Conservation (phyloP, 1,284 basidiomycete species). For the Naganishia albida region DNA sequence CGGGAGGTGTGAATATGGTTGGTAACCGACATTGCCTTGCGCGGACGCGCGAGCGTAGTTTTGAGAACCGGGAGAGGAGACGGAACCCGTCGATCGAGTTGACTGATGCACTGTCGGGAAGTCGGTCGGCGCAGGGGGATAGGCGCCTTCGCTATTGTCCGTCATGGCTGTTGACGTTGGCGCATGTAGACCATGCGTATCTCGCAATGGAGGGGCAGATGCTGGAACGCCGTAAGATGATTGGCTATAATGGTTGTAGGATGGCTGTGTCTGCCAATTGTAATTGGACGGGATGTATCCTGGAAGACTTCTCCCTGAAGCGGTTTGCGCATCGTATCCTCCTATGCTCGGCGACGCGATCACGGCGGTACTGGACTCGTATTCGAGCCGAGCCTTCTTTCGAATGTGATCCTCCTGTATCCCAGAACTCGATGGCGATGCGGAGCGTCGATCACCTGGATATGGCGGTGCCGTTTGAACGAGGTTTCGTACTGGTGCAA, state of each 20-base stretch:
- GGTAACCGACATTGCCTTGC: slow-evolving; percentile 3
- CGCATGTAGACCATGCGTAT: neutral
- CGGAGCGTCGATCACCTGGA: slow-evolving; percentile 2
- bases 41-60: neutral
- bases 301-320: neutral
- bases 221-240: slow-evolving; percentile 12
- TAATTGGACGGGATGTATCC: slow-evolving; percentile 3
- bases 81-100: slow-evolving; percentile 7
- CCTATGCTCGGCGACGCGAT: slow-evolving; percentile 7
- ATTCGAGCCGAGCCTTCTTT: slow-evolving; percentile 15
- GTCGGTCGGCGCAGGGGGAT: neutral
- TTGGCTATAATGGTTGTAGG: slow-evolving; percentile 12
- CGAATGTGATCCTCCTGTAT: slow-evolving; percentile 15
- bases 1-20: neutral
- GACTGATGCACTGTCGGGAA: slow-evolving; percentile 12
- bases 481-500: slow-evolving; percentile 11
- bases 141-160: slow-evolving; percentile 5
- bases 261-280: slow-evolving; percentile 2
- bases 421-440: neutral
- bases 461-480: slow-evolving; percentile 16
- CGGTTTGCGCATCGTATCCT: slow-evolving; percentile 4
- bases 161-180: neutral
- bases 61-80: neutral
- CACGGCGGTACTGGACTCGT: neutral
- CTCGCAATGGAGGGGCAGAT: slow-evolving; percentile 16